Evolutionary conservation across 345 rosid genomes (phyloP).

Genomic region (Laguncularia racemosa): DNA sequence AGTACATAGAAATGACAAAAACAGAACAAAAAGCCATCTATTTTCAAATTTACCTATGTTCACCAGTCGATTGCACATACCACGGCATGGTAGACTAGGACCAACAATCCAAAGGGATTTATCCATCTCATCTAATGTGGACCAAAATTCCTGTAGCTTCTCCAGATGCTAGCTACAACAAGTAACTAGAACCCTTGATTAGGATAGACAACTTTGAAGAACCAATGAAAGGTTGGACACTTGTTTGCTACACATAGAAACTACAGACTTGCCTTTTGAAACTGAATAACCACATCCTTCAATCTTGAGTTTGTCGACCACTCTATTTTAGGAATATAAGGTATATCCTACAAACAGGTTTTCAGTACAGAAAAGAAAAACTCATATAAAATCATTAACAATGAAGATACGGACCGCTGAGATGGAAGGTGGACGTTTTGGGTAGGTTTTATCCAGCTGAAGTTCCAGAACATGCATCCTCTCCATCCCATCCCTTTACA

Average conservation of each 20-base stretch:
- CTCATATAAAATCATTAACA: too few species aligned
- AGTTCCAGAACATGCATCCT: slow-evolving; percentile 53
- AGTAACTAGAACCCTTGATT: neutral
- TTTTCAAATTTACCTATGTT: slow-evolving; percentile 34
- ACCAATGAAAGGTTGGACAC: neutral
- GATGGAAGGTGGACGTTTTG: slow-evolving; percentile 52
- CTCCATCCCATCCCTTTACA: slow-evolving; percentile 49
- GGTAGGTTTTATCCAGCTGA: slow-evolving; percentile 47
- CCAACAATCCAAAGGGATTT: slow-evolving; percentile 49
- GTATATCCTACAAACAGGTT: slow-evolving; percentile 46
- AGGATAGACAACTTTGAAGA: neutral
- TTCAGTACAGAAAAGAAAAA: neutral
- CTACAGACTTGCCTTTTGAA: slow-evolving; percentile 34
- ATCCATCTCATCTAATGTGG: slow-evolving; percentile 70
- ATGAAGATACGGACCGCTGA: slow-evolving; percentile 46
- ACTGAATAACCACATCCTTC: slow-evolving; percentile 56
- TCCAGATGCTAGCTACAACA: slow-evolving; percentile 47
- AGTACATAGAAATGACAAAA: neutral
- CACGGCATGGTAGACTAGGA: slow-evolving; percentile 35
- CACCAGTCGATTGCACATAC: slow-evolving; percentile 34
- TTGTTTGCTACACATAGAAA: neutral
- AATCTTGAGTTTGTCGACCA: slow-evolving; percentile 56
- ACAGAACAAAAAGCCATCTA: neutral
- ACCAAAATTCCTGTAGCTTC: slow-evolving; percentile 66
- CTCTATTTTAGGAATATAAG: slow-evolving; percentile 42